These are phyloP conservation scores for Hypoxylon rickii DNA, from an alignment of 495 filamentous ascomycete species.

Conservation along the genomic window DNA sequence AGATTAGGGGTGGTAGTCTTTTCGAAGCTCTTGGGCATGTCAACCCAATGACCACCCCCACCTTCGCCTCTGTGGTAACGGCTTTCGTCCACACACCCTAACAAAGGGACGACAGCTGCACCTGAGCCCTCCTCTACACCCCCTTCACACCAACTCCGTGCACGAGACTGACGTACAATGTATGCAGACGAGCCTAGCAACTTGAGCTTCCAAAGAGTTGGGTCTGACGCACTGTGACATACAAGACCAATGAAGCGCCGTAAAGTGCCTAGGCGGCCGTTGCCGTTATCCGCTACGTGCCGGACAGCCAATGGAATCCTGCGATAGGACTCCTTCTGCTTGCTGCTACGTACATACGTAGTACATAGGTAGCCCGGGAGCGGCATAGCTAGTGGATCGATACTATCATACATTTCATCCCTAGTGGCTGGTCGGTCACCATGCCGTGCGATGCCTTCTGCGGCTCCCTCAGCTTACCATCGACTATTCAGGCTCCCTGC, in stretches of 20 bases:
- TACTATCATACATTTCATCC: constrained; percentile 21
- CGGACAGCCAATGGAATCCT: constrained; percentile 22
- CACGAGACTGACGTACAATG: constrained; percentile 36
- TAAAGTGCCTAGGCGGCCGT: constrained; percentile 31
- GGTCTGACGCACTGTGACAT: constrained; percentile 43
- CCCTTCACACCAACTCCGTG: constrained; percentile 27
- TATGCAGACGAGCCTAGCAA: constrained; percentile 31
- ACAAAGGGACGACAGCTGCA: background rate
- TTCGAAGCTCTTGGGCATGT: constrained; percentile 12
- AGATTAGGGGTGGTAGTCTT: too few relatives aligned
- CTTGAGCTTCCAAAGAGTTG: constrained; percentile 30
- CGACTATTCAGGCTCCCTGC: constrained; percentile 36
- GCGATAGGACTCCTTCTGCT: constrained; percentile 15
- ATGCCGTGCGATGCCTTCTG: constrained; percentile 22
- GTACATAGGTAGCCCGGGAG: constrained; percentile 30
- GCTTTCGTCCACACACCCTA: constrained; percentile 9
- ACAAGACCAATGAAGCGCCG: constrained; percentile 24
- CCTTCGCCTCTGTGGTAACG: background rate
- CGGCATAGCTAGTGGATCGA: constrained; percentile 14
- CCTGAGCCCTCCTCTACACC: constrained; percentile 21
- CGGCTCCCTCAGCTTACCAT: constrained; percentile 38
- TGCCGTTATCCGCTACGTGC: constrained; percentile 28
- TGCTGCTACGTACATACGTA: constrained; percentile 16
- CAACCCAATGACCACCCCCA: constrained; percentile 15
- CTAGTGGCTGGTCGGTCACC: constrained; percentile 21